Conservation (phyloP, 1,139 yeast species). For the Kazachstania sp. region DNA sequence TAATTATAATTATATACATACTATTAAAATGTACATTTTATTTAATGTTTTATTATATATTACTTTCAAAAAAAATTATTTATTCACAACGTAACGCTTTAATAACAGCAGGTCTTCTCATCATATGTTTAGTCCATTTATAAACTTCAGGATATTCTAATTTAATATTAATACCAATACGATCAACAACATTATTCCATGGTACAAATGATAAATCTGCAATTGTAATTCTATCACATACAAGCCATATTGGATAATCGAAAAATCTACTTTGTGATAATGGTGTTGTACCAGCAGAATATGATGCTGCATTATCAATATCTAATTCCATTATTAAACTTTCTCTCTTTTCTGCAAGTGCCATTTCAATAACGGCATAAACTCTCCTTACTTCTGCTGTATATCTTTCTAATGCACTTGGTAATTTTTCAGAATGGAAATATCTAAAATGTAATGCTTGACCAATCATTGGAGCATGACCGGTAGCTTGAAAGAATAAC, state of each 20-base stretch:
- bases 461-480: conserved; percentile 97
- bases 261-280: conserved; percentile 77
- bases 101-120: conserved; percentile 79
- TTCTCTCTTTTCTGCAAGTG: conserved; percentile 86
- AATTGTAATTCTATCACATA: conserved; percentile 80
- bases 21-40: background rate
- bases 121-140: conserved; percentile 90
- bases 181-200: conserved; percentile 92
- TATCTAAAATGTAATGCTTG: conserved; percentile 91
- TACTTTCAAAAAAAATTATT: background rate
- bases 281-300: conserved; percentile 84
- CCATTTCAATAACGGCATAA: conserved; percentile 91
- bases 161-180: conserved; percentile 81
- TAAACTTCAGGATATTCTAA: conserved; percentile 91
- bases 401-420: conserved; percentile 84
- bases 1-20: background rate
- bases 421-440: conserved; percentile 80
- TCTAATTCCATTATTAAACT: conserved; percentile 85
- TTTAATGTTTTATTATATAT: background rate
- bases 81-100: conserved; percentile 61
- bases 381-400: conserved; percentile 91
- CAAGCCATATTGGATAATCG: conserved; percentile 93
- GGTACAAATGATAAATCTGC: conserved; percentile 93
- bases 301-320: conserved; percentile 80
- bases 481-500: conserved; percentile 92